These are phyloP conservation scores for Lithocarpus polystachyus DNA, from an alignment of 306 rosid species.

Conservation along the genomic window DNA sequence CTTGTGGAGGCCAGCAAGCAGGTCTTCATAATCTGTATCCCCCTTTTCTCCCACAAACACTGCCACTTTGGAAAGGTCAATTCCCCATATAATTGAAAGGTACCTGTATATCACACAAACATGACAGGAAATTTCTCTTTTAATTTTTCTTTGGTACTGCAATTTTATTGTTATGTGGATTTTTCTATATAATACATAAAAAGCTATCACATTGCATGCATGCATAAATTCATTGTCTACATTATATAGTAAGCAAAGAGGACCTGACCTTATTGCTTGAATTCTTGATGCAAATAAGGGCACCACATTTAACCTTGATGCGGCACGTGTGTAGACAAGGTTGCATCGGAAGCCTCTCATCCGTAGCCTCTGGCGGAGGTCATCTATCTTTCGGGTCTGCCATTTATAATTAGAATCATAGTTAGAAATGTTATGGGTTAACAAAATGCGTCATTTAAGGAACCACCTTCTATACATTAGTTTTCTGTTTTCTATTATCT, in stretches of 20 bases:
- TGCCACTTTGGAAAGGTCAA: slow-evolving; percentile 63
- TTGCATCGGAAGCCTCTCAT: slow-evolving; percentile 89
- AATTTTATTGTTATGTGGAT: not conserved
- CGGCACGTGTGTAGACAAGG: slow-evolving; percentile 56
- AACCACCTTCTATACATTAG: not conserved
- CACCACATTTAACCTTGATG: slow-evolving; percentile 59
- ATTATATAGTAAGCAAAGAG: slow-evolving; percentile 1
- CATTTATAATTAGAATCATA: slow-evolving; percentile 15
- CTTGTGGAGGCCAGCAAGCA: slow-evolving; percentile 67
- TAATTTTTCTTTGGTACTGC: not conserved
- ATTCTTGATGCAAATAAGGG: slow-evolving; percentile 74
- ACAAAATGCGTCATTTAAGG: not conserved
- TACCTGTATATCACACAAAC: slow-evolving; percentile 42
- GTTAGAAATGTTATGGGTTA: not conserved
- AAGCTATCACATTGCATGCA: not conserved
- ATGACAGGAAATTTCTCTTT: slow-evolving; percentile 1
- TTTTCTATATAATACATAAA: not conserved
- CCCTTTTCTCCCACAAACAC: slow-evolving; percentile 70
- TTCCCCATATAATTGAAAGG: slow-evolving; percentile 76
- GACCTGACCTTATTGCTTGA: slow-evolving; percentile 67
- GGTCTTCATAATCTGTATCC: slow-evolving; percentile 69
- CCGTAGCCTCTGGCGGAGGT: slow-evolving; percentile 65
- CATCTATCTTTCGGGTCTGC: slow-evolving; percentile 47
- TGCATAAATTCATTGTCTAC: not conserved
- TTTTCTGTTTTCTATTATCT: slow-evolving; percentile 3